phyloP scores from a whole-genome alignment of 306 rosid species.

The Sicyos baderoa region DNA sequence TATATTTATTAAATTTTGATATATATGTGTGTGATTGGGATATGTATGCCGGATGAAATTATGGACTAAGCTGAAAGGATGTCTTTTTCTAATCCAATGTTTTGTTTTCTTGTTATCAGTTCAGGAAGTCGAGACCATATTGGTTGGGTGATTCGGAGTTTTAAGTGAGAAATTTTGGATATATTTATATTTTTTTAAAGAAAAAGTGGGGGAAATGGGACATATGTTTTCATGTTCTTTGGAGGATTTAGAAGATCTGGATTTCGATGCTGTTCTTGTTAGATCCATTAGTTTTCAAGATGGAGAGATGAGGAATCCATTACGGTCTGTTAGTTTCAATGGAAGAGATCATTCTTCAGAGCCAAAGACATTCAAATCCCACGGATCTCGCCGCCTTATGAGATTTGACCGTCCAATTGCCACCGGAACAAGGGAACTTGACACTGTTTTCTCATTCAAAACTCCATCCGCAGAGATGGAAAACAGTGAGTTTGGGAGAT shows the following conservation, averaged over 20 bases:
- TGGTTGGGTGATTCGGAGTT: slow-evolving; percentile 13
- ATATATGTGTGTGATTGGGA: too few species aligned
- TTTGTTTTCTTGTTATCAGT: slow-evolving; percentile 6
- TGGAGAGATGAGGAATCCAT: slow-evolving; percentile 26
- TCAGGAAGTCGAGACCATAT: slow-evolving; percentile 24
- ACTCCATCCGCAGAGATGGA: slow-evolving; percentile 32
- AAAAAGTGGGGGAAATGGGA: slow-evolving; percentile 29
- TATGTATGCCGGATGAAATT: not conserved
- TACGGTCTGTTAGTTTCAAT: slow-evolving; percentile 28
- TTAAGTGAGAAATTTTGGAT: not conserved
- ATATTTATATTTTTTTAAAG: not conserved
- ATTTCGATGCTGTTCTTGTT: slow-evolving; percentile 31
- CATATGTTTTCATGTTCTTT: slow-evolving; percentile 24
- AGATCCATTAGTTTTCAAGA: slow-evolving; percentile 23
- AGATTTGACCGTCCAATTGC: slow-evolving; percentile 32
- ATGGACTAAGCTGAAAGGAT: not conserved
- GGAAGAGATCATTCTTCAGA: slow-evolving; percentile 28
- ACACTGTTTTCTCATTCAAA: slow-evolving; percentile 27
- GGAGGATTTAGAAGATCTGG: slow-evolving; percentile 32
- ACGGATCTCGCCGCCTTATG: not conserved
- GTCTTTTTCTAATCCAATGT: not conserved
- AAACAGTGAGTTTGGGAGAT: slow-evolving; percentile 28
- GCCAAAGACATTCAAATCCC: slow-evolving; percentile 15
- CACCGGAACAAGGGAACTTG: slow-evolving; percentile 36
- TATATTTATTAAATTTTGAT: too few species aligned